Percentiles rank a stretch among this genome's conserved stretches.
Conservation (phyloP, 2,329 filamentous ascomycete genomes). For the Apiospora malaysiana region DNA sequence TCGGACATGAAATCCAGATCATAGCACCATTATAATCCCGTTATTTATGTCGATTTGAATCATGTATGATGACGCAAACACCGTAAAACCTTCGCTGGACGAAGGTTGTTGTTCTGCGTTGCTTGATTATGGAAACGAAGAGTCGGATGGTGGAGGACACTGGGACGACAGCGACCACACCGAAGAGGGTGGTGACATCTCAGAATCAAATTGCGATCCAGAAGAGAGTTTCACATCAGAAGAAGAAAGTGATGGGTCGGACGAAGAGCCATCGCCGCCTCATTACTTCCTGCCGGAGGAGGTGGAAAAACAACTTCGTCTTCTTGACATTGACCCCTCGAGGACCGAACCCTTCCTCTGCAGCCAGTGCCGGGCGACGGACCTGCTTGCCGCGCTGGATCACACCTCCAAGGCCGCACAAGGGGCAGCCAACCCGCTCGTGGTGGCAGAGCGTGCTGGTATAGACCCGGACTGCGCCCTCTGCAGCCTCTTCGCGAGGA, state of each 20-base stretch:
- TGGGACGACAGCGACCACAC: background rate
- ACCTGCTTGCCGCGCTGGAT: background rate
- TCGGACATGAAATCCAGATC: background rate
- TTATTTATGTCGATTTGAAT: background rate
- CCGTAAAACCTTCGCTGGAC: background rate
- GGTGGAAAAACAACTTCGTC: background rate
- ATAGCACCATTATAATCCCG: background rate
- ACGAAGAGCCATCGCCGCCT: background rate
- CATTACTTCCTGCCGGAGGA: background rate
- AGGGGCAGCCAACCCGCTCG: background rate
- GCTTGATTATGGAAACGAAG: background rate
- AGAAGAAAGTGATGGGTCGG: background rate
- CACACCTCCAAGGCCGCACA: background rate
- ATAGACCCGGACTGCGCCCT: background rate
- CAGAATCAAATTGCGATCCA: background rate
- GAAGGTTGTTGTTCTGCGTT: background rate
- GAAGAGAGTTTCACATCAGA: background rate
- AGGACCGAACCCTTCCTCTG: background rate
- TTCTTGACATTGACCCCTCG: background rate
- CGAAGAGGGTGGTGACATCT: background rate
- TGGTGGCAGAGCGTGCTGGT: background rate
- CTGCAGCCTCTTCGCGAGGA: slow-evolving; percentile 1
- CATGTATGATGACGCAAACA: background rate
- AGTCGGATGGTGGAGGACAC: background rate
- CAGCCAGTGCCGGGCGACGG: background rate